Evolutionary conservation across 2,329 filamentous ascomycete genomes (phyloP).

Genomic region (Nannizziopsis arthrosporioides): DNA sequence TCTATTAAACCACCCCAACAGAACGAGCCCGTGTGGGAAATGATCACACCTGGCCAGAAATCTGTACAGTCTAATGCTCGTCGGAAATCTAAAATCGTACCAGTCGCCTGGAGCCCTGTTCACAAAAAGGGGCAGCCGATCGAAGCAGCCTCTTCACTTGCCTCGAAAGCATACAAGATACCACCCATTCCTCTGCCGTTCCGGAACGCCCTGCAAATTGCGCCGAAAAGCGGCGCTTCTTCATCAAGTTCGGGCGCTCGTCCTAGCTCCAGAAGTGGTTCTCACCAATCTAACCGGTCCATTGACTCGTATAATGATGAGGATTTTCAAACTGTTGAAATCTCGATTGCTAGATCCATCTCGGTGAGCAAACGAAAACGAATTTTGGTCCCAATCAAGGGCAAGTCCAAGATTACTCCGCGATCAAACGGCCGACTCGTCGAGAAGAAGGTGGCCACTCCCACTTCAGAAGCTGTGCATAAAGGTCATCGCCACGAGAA

Average conservation of each 20-base stretch:
- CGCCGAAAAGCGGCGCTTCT: not conserved
- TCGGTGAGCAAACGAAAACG: conserved; percentile 29
- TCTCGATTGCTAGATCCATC: conserved; percentile 31
- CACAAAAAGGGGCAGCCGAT: not conserved
- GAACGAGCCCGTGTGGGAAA: conserved; percentile 14
- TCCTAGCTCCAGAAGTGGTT: too few species aligned
- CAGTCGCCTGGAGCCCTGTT: not conserved
- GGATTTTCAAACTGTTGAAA: conserved; percentile 20
- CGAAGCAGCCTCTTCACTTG: not conserved
- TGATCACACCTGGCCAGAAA: conserved; percentile 12
- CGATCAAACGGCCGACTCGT: conserved; percentile 22
- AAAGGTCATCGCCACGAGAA: conserved; percentile 17
- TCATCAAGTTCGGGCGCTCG: not conserved
- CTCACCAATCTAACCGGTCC: conserved; percentile 11
- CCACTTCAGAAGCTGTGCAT: conserved; percentile 23
- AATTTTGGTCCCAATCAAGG: conserved; percentile 27
- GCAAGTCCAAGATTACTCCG: conserved; percentile 17
- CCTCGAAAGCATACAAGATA: not conserved
- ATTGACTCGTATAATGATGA: conserved; percentile 11
- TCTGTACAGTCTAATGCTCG: not conserved
- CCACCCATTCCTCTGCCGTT: conserved; percentile 1
- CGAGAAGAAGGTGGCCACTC: conserved; percentile 17
- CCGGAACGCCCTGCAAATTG: not conserved
- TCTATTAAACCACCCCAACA: conserved; percentile 11
- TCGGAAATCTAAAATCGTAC: not conserved